phyloP scores from a whole-genome alignment of 495 filamentous ascomycete genomes.

The Aspergillus nanangensis region DNA sequence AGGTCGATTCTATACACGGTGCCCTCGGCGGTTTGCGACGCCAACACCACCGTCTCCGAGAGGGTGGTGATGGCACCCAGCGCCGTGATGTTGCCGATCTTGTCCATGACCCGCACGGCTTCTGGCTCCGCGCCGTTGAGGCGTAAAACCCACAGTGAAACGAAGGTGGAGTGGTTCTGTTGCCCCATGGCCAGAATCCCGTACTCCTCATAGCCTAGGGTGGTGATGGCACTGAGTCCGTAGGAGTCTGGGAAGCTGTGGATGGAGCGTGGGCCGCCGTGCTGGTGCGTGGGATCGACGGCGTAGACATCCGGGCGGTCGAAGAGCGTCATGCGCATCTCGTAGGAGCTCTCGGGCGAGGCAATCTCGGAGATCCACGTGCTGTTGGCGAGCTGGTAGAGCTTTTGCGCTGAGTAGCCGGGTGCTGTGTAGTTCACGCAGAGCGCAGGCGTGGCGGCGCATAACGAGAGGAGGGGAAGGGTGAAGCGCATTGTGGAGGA shows the following conservation, averaged over 20 bases:
- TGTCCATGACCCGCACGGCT: background rate
- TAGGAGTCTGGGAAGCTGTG: conserved; percentile 1
- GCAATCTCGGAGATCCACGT: conserved; percentile 2
- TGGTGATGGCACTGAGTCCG: background rate
- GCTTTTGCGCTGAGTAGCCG: background rate
- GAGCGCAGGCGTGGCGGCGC: too few species aligned
- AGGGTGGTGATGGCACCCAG: background rate
- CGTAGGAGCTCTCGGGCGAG: background rate
- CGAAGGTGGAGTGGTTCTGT: background rate
- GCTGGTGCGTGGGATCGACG: conserved; percentile 4
- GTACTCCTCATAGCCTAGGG: background rate
- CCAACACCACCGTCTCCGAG: background rate
- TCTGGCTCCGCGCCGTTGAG: background rate
- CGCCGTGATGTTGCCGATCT: background rate
- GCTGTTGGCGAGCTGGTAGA: background rate
- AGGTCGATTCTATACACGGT: background rate
- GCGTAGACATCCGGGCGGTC: background rate
- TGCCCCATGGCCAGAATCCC: background rate
- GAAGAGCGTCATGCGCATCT: background rate
- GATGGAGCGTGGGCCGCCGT: background rate
- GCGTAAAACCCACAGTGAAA: background rate
- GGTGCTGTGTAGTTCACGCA: background rate
- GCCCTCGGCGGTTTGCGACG: background rate
- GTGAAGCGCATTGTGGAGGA: too few species aligned
- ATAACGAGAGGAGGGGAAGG: too few species aligned